Conservation (phyloP, 345 rosid genomes). For the Linum lewisii region DNA sequence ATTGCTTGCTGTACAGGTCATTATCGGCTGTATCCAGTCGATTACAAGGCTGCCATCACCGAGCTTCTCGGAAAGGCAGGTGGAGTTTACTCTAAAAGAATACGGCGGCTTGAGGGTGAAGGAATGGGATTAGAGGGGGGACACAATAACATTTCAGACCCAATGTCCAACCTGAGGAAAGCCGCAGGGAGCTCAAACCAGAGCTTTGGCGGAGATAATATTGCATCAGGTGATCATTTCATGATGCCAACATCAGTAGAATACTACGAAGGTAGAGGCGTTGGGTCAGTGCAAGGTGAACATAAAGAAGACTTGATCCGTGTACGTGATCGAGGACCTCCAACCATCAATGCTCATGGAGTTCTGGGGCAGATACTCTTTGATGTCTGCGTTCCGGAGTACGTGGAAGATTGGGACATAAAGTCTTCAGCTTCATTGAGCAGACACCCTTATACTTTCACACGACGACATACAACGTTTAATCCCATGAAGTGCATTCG, state of each 20-base stretch:
- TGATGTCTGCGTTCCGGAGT: constrained; percentile 74
- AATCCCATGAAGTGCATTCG: constrained; percentile 70
- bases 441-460: constrained; percentile 21
- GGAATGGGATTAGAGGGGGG: constrained; percentile 35
- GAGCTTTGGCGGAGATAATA: constrained; percentile 45
- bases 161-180: constrained; percentile 32
- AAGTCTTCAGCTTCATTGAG: constrained; percentile 34
- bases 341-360: constrained; percentile 51
- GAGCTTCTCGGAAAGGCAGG: constrained; percentile 73
- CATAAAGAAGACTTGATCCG: constrained; percentile 51
- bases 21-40: constrained; percentile 59
- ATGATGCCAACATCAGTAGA: constrained; percentile 59
- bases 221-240: constrained; percentile 50
- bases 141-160: constrained; percentile 35
- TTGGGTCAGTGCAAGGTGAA: constrained; percentile 47
- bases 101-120: constrained; percentile 38
- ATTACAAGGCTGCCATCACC: constrained; percentile 71
- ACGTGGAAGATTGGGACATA: constrained; percentile 86
- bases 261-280: constrained; percentile 53
- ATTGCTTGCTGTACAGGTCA: constrained; percentile 41
- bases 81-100: constrained; percentile 45
- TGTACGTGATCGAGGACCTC: constrained; percentile 40
- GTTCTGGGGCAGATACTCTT: constrained; percentile 85
- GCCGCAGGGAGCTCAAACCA: constrained; percentile 35
- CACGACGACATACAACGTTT: constrained; percentile 33